Evolutionary conservation across 176 grass and related monocot genomes (phyloP).

Genomic region (Ampelocalamus luodianensis): DNA sequence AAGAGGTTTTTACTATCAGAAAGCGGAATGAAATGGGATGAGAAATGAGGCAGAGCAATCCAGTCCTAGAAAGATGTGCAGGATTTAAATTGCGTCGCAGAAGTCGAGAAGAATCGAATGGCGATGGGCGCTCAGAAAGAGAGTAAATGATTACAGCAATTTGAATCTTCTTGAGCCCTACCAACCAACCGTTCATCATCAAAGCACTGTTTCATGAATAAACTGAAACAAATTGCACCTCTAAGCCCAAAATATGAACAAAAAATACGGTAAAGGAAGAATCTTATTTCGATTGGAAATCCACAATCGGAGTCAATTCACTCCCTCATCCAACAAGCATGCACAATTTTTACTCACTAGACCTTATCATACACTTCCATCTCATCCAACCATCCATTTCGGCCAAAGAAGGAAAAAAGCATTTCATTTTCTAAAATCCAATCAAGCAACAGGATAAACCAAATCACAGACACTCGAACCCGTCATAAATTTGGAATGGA

Average conservation of each 20-base stretch:
- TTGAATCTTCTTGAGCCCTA: constrained; percentile 59
- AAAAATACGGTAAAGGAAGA: neutral
- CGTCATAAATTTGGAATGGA: neutral
- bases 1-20: neutral
- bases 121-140: constrained; percentile 31
- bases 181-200: constrained; percentile 30
- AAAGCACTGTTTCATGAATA: neutral
- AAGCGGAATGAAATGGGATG: neutral
- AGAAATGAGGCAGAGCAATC: constrained; percentile 24
- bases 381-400: neutral
- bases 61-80: constrained; percentile 38
- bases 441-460: neutral
- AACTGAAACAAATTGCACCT: constrained; percentile 10
- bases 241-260: constrained; percentile 12
- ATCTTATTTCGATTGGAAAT: neutral
- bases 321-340: neutral
- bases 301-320: neutral
- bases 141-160: constrained; percentile 42
- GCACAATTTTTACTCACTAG: neutral
- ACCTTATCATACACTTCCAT: neutral
- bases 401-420: neutral
- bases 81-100: constrained; percentile 38
- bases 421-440: neutral
- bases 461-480: neutral
- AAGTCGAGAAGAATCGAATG: constrained; percentile 44